phyloP scores from a whole-genome alignment of 768 basidiomycete genomes.

The Pisolithus sp. region DNA sequence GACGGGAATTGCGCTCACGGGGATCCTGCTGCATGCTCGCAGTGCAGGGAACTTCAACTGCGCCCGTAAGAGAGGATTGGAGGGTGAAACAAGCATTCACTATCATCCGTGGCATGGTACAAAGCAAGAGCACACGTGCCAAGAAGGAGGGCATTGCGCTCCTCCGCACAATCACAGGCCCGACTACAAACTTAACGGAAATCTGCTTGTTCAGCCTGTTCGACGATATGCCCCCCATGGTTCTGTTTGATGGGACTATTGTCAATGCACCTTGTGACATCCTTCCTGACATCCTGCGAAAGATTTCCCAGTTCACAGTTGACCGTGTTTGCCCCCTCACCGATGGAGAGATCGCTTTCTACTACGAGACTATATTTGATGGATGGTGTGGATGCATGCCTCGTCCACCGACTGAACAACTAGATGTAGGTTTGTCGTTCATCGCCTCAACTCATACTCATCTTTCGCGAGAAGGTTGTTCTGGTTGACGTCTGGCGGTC shows the following conservation, averaged over 20 bases:
- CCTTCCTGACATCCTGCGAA: conserved; percentile 23
- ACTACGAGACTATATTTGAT: conserved; percentile 34
- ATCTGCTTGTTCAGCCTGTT: conserved; percentile 1
- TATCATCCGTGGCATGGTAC: conserved; percentile 35
- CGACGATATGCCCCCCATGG: conserved; percentile 22
- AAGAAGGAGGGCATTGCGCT: conserved; percentile 30
- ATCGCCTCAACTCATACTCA: conserved; percentile 2
- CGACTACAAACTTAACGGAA: conserved; percentile 16
- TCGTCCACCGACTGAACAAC: conserved; percentile 9
- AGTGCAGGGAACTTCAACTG: background rate
- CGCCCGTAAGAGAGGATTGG: conserved; percentile 9
- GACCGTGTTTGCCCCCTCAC: conserved; percentile 28
- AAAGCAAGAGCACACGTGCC: conserved; percentile 16
- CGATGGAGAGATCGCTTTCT: conserved; percentile 31
- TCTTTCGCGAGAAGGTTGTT: conserved; percentile 24
- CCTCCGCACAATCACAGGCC: conserved; percentile 31
- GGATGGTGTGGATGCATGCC: conserved; percentile 32
- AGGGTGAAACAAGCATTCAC: conserved; percentile 31
- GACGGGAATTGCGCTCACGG: conserved; percentile 37
- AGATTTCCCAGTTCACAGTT: conserved; percentile 19
- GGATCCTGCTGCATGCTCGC: conserved; percentile 29
- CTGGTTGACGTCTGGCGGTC: conserved; percentile 48
- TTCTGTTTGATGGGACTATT: conserved; percentile 43
- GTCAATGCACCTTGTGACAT: conserved; percentile 20
- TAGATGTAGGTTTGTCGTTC: conserved; percentile 20